A percentile compares a stretch with the other conserved stretches of the same genome.
These are phyloP conservation scores for Kwoniella sp. DNA, from an alignment of 768 basidiomycete species.

Conservation along the genomic window DNA sequence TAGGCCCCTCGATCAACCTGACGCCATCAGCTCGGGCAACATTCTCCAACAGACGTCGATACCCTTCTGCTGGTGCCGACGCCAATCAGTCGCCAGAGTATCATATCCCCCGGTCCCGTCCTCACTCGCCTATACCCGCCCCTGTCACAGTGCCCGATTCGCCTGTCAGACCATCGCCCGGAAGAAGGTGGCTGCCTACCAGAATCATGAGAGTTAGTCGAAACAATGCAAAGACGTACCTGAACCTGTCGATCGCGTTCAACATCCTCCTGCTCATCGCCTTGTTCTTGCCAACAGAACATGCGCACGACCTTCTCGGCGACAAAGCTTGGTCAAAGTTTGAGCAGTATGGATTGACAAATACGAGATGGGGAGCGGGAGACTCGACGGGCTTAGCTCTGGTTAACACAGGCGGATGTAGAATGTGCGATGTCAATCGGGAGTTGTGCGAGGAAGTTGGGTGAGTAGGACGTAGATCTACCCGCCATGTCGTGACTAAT, in stretches of 20 bases:
- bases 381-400: background rate
- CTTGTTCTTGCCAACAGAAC: constrained; percentile 18
- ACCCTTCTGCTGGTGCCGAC: constrained; percentile 1
- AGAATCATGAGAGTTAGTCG: constrained; percentile 17
- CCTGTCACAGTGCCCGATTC: background rate
- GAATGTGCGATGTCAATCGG: constrained; percentile 28
- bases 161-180: background rate
- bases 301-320: constrained; percentile 10
- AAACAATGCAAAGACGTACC: constrained; percentile 16
- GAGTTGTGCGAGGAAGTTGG: constrained; percentile 34
- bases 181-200: constrained; percentile 7
- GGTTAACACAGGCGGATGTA: constrained; percentile 3
- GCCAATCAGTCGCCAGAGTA: background rate
- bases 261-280: constrained; percentile 18
- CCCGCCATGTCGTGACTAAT: no score
- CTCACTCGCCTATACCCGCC: background rate
- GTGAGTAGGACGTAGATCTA: constrained; percentile 18
- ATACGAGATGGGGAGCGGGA: background rate
- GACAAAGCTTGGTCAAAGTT: constrained; percentile 20
- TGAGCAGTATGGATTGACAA: constrained; percentile 11
- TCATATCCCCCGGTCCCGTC: background rate
- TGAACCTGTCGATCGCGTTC: constrained; percentile 22
- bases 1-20: background rate
- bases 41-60: constrained; percentile 3
- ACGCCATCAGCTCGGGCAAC: background rate